These are phyloP conservation scores for Podospora didyma DNA, from an alignment of 495 filamentous ascomycete genomes.

Conservation along the genomic window DNA sequence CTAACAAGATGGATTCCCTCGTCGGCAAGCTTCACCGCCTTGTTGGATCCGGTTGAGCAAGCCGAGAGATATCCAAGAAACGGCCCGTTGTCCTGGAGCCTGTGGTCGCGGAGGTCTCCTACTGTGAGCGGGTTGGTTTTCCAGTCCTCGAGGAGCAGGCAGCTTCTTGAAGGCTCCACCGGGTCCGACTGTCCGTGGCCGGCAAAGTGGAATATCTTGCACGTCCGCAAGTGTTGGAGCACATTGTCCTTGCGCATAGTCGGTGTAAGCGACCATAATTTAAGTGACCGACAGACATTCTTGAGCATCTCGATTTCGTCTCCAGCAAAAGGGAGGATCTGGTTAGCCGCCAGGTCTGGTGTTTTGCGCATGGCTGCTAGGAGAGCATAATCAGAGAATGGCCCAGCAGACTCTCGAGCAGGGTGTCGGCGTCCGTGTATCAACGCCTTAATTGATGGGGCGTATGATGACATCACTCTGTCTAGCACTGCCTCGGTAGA, in stretches of 20 bases:
- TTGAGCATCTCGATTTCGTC: not conserved
- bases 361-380: not conserved
- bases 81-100: too few relatives aligned
- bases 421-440: too few relatives aligned
- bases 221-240: not conserved
- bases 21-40: too few relatives aligned
- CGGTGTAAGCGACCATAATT: not conserved
- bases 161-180: not conserved
- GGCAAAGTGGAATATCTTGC: too few relatives aligned
- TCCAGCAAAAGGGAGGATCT: not conserved
- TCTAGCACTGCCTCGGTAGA: too few relatives aligned
- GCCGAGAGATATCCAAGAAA: not conserved
- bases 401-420: too few relatives aligned
- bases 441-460: too few relatives aligned
- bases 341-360: not conserved
- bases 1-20: too few relatives aligned
- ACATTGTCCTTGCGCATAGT: not conserved
- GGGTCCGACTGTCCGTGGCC: conserved; percentile 1
- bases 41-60: not conserved
- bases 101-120: not conserved
- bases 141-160: conserved; percentile 2
- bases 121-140: conserved; percentile 1
- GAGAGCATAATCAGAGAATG: not conserved
- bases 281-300: not conserved
- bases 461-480: too few relatives aligned